These are phyloP conservation scores for Aspergillus affinis DNA, from an alignment of 495 filamentous ascomycete species.

Conservation along the genomic window DNA sequence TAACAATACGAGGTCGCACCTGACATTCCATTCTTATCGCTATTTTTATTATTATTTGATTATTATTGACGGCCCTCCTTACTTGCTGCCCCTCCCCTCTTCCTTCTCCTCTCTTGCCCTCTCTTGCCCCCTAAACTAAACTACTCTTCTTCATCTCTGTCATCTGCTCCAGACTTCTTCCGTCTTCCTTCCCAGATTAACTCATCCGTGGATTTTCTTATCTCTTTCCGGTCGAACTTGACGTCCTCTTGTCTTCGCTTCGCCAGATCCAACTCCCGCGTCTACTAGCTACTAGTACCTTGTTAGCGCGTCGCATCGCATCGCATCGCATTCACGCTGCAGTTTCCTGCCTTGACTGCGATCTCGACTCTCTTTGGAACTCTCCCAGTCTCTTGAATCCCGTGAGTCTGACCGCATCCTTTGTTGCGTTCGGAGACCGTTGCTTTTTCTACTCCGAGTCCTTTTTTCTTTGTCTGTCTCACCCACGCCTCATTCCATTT, in stretches of 20 bases:
- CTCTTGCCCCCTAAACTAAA: conserved; percentile 12
- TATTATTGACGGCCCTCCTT: conserved; percentile 13
- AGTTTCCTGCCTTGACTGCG: conserved; percentile 12
- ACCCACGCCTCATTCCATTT: background rate
- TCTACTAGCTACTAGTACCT: conserved; percentile 7
- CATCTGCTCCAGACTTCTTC: conserved; percentile 5
- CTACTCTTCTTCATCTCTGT: conserved; percentile 5
- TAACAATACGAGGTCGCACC: background rate
- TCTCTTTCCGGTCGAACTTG: conserved; percentile 7
- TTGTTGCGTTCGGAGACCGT: conserved; percentile 10
- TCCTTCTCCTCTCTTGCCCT: conserved; percentile 11
- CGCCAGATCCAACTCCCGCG: conserved; percentile 19
- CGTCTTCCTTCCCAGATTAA: conserved; percentile 11
- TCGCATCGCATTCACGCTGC: conserved; percentile 27
- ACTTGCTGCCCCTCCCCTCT: conserved; percentile 12
- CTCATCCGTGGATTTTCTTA: background rate
- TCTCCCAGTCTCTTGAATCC: background rate
- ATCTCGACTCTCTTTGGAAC: conserved; percentile 4
- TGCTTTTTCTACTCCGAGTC: background rate
- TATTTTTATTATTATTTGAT: conserved; percentile 4
- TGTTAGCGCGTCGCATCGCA: conserved; percentile 33
- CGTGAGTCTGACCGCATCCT: conserved; percentile 12
- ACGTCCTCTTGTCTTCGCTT: conserved; percentile 8
- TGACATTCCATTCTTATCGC: conserved; percentile 2
- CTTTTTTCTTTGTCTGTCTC: conserved; percentile 5